phyloP scores from a whole-genome alignment of 2,329 filamentous ascomycete species.

The Rugonectria rugulosa region DNA sequence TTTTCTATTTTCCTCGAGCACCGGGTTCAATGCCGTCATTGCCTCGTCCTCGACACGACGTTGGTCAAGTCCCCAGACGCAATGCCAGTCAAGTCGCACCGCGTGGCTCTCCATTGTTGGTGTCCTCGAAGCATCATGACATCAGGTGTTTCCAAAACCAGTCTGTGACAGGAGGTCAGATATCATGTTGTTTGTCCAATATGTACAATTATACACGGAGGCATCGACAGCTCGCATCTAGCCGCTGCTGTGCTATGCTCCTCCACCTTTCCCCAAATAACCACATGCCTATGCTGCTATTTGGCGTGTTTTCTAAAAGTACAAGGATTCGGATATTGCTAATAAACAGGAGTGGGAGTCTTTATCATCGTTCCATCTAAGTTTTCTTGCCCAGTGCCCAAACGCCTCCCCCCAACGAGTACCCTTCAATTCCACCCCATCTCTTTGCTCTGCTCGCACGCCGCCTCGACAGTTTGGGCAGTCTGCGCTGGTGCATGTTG shows the following conservation, averaged over 20 bases:
- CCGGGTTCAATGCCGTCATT: slow-evolving; percentile 15
- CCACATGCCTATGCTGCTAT: slow-evolving; percentile 29
- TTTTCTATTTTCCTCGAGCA: slow-evolving; percentile 11
- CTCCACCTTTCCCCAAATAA: slow-evolving; percentile 23
- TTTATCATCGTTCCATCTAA: slow-evolving; percentile 41
- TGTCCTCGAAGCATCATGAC: slow-evolving; percentile 4
- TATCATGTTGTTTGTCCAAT: slow-evolving; percentile 35
- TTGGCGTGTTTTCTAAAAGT: slow-evolving; percentile 40
- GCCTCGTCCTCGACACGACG: not conserved
- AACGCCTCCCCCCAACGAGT: slow-evolving; percentile 36
- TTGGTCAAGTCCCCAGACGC: not conserved
- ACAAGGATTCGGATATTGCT: slow-evolving; percentile 35
- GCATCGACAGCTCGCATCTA: slow-evolving; percentile 25
- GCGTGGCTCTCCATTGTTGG: not conserved
- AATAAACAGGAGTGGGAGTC: slow-evolving; percentile 42
- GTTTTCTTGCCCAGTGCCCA: slow-evolving; percentile 37
- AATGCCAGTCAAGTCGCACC: not conserved
- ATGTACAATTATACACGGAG: slow-evolving; percentile 39
- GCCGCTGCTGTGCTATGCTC: slow-evolving; percentile 17
- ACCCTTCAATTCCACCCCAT: slow-evolving; percentile 21
- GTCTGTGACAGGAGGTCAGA: slow-evolving; percentile 1
- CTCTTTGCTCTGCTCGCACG: not conserved
- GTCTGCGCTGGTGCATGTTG: no score
- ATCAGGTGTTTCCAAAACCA: slow-evolving; percentile 9
- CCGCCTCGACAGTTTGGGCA: no score